Percentiles rank a stretch among this genome's conserved stretches.
These are phyloP conservation scores for Cavenderia fasciculata DNA, from an alignment of 78 protist species.

Conservation along the genomic window DNA sequence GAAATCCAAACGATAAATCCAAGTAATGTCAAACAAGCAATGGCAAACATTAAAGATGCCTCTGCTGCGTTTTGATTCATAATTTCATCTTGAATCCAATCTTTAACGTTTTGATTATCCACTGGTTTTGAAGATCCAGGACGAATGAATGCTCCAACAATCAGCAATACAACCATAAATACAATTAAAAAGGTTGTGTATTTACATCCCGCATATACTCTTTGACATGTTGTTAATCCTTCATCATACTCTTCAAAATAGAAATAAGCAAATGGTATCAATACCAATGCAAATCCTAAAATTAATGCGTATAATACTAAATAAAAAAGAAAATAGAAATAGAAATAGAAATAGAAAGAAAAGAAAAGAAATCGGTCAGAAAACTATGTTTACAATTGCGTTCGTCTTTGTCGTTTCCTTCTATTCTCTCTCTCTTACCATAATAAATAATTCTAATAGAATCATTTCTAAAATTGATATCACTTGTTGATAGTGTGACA, in stretches of 20 bases:
- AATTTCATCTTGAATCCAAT: slow-evolving; percentile 54
- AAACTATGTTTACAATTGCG: neutral
- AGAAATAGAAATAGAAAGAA: neutral
- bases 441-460: slow-evolving; percentile 50
- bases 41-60: slow-evolving; percentile 39
- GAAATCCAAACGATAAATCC: slow-evolving; percentile 57
- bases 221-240: slow-evolving; percentile 41
- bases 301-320: slow-evolving; percentile 58
- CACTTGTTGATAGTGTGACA: neutral
- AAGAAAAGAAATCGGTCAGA: neutral
- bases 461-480: neutral
- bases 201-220: slow-evolving; percentile 58
- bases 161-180: slow-evolving; percentile 48
- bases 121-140: slow-evolving; percentile 17
- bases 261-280: slow-evolving; percentile 83
- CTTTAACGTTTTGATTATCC: slow-evolving; percentile 16
- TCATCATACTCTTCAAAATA: slow-evolving; percentile 81
- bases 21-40: slow-evolving; percentile 47
- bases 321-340: neutral
- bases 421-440: slow-evolving; percentile 10
- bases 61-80: slow-evolving; percentile 44
- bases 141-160: slow-evolving; percentile 73
- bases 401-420: neutral
- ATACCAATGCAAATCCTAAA: slow-evolving; percentile 35
- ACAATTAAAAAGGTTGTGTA: slow-evolving; percentile 69